Conservation (phyloP, 441 rosid genomes). For the Brassica hybrid region DNA sequence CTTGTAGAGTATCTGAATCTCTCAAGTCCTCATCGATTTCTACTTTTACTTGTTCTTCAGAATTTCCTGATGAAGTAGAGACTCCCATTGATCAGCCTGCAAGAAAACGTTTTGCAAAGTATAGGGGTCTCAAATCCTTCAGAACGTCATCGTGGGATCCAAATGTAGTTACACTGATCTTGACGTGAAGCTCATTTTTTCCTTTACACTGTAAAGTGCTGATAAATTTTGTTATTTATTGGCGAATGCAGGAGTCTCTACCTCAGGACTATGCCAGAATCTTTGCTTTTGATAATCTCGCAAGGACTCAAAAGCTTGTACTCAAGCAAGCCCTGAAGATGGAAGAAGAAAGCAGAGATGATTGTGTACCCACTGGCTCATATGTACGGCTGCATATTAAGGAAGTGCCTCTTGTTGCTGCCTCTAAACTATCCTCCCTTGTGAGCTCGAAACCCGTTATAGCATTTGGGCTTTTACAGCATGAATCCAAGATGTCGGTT, state of each 20-base stretch:
- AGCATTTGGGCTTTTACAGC: conserved; percentile 88
- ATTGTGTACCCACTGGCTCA: conserved; percentile 60
- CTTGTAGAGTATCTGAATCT: conserved; percentile 15
- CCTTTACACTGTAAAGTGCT: background rate
- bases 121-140: conserved; percentile 93
- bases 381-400: conserved; percentile 77
- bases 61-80: conserved; percentile 96
- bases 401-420: conserved; percentile 66
- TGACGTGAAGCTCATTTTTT: conserved; percentile 29
- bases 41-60: conserved; percentile 50
- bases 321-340: conserved; percentile 60
- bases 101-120: conserved; percentile 88
- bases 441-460: conserved; percentile 58
- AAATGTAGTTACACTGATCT: conserved; percentile 55
- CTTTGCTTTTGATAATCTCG: conserved; percentile 88
- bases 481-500: conserved; percentile 96
- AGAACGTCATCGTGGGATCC: conserved; percentile 98
- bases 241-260: conserved; percentile 76
- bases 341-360: conserved; percentile 65
- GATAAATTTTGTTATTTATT: conserved; percentile 7
- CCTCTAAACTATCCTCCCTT: conserved; percentile 59
- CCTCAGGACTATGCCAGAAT: conserved; percentile 93
- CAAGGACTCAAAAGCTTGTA: conserved; percentile 86
- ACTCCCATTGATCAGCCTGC: conserved; percentile 89
- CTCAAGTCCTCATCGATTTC: conserved; percentile 16